Evolutionary conservation across 768 basidiomycete genomes (phyloP), one percentile per base, ranked within the genome.

Genomic region (Stropharia rugosoannulata): DNA sequence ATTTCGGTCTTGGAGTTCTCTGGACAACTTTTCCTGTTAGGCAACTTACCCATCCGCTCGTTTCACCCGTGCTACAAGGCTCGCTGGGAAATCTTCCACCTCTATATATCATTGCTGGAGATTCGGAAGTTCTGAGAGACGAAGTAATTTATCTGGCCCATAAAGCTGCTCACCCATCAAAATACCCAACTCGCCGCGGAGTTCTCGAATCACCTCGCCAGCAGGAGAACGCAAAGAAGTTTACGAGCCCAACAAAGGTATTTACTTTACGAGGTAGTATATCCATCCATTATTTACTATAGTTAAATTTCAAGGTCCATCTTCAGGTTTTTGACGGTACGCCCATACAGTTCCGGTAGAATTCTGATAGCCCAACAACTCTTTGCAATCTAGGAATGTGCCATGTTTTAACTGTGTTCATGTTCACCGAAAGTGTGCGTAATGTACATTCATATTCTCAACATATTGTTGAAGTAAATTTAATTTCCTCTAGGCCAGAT

Each of bases 81-180:
- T 89, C 88, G 25, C 69, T 93, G 4, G 89, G 89, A 0, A 86
- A 90, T 41, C 75, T 94, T 0, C 87, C 87, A 1, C 90, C 90
- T 7, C 68, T 93, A 11, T 86, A 89, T 60, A 82, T 93, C 55
- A 68, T 89, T 22, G 82, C 82, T 2, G 89, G 90, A 0, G 80
- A 91, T 58, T 84, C 83, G 11, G 91, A 93, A 66, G 83, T 89
- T 1, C 67, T 93, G 36, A 70, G 89, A 16, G 91, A 94, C 66
- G 90, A 93, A 68, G 84, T 89, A 27, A 75, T 92, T 6, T 90
- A 87, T 63, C 60, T 86, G 57, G 90, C 91, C 0, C 91, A 93
- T 67, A 87, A 88, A 60, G 90, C 90, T 4, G 89, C 92, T 1
- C 73, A 86, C 64, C 92, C 90, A 0, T 72, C 78, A 0, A 66